Percentiles rank a stretch among this genome's conserved stretches.
Conservation (phyloP, 495 filamentous ascomycete species). For the Xylaria grammica region DNA sequence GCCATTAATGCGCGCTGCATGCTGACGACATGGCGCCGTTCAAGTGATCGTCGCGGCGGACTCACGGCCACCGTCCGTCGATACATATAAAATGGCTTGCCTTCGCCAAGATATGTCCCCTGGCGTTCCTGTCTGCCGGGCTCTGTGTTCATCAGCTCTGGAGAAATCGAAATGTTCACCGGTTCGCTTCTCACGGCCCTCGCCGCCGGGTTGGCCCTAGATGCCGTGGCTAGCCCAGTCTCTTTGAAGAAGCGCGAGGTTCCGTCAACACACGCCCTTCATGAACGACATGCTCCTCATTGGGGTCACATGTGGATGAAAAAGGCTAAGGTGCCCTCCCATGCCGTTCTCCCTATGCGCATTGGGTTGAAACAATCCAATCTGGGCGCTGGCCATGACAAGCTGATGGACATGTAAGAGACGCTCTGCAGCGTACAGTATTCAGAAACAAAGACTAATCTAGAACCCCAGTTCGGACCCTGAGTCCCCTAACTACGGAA, state of each 20-base stretch:
- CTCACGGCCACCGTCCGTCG: neutral
- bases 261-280: conserved; percentile 36
- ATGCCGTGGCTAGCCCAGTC: conserved; percentile 30
- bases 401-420: conserved; percentile 41
- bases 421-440: neutral
- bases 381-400: conserved; percentile 34
- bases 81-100: conserved; percentile 1
- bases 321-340: conserved; percentile 24
- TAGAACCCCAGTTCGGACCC: conserved; percentile 76
- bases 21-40: conserved; percentile 17
- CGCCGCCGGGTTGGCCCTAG: conserved; percentile 31
- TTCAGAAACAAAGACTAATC: conserved; percentile 49
- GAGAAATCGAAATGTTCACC: conserved; percentile 31
- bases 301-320: conserved; percentile 32
- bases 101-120: neutral
- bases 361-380: conserved; percentile 41
- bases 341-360: conserved; percentile 36
- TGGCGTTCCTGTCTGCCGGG: neutral
- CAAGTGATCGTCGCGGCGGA: neutral
- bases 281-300: conserved; percentile 41
- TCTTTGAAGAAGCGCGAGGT: conserved; percentile 29
- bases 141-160: neutral
- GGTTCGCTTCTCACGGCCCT: conserved; percentile 31
- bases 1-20: conserved; percentile 6
- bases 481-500: conserved; percentile 60